Evolutionary conservation across 495 filamentous ascomycete genomes (phyloP).

Genomic region (Pseudoneurospora amorphoporcata): DNA sequence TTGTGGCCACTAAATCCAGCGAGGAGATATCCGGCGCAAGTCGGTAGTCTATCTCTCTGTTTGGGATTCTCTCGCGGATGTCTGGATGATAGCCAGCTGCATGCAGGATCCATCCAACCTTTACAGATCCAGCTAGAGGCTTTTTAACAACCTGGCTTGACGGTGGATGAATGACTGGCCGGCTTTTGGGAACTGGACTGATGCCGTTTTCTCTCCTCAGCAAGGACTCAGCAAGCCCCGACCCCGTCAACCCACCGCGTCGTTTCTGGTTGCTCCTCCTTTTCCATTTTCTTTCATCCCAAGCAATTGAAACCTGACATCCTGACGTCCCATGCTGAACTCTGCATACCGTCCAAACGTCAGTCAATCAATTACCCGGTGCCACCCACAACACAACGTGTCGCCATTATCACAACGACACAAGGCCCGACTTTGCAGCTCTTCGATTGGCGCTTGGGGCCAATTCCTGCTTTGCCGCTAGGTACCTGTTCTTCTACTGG

Average conservation of each 20-base stretch:
- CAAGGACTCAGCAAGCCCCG: neutral
- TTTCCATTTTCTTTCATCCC: neutral
- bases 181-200: neutral
- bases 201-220: neutral
- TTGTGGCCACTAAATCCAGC: neutral
- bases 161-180: neutral
- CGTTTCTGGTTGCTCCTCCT: neutral
- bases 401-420: neutral
- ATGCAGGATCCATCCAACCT: neutral
- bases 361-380: neutral
- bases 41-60: neutral
- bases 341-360: neutral
- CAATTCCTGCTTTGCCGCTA: neutral
- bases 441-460: neutral
- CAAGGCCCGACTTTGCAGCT: neutral
- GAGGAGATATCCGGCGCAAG: neutral
- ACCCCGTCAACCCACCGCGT: neutral
- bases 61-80: neutral
- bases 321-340: neutral
- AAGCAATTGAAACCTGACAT: neutral
- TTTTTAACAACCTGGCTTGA: neutral
- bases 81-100: neutral
- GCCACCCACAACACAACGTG: neutral
- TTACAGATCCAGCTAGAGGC: neutral
- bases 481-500: neutral